Evolutionary conservation across 2,329 filamentous ascomycete species (phyloP), one percentile per base, ranked within the genome.

Genomic region (Colletotrichum gloeosporioides): DNA sequence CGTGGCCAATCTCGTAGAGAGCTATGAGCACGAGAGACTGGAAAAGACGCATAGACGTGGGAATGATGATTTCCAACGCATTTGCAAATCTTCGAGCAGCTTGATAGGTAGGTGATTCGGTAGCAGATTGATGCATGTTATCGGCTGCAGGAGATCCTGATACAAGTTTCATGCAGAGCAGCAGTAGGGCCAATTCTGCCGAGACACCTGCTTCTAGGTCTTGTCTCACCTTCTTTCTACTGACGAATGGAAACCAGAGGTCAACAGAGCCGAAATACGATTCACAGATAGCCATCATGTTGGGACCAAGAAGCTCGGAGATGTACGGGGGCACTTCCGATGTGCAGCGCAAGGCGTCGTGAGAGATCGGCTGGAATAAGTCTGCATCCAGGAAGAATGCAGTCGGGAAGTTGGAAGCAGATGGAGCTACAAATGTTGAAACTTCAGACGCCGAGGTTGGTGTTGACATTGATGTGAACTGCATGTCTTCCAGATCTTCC

Each of bases 1-100:
- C 83, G 55, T 85, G 83, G 4, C 81, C 80, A n/a, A 84, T 77
- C 78, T 85, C 83, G 72, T 84, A 85, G 2, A 81, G 25, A 3
- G 82, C 77, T 9, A 84, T 75, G 9, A 85, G 76, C 13, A 85
- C 72, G 25, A 79, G 55, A 3, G 80, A 78, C 55, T 83, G 80
- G 8, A 84, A 77, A 6, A 80, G 73, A n/a, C 78, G 68, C 15
- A 83, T 72, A 34, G 80, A 82, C 4, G 78, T 79, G 9, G 80
- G 72, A 22, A 71, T 77, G 3, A 78, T 69, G n/a, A 77, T 79
- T 36, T 83, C 81, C 13, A 81, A 61, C 15, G 70, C 57, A 22
- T 76, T 53, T 18, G 77, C 36, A 12, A 70, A 75, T n/a, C 80
- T 67, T 32, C 79, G 79, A 3, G 74, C 75, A 5, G 18, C 61